Base-by-base conservation (phyloP, 768 basidiomycete genomes). In the Russula lepida region DNA sequence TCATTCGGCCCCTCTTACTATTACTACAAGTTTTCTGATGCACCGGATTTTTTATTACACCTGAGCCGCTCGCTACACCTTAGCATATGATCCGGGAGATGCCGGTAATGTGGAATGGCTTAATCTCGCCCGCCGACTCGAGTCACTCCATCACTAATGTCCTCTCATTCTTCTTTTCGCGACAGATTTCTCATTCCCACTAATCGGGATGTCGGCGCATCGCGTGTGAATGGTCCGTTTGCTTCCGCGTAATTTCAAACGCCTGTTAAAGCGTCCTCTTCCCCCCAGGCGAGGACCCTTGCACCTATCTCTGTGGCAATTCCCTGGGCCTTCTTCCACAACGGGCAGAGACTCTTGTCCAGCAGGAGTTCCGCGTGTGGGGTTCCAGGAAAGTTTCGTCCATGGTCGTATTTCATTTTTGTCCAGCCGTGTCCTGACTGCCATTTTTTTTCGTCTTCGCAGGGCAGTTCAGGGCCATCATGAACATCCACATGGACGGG, bases 281-380 rank as follows among this genome's bases (percentile, higher is more conserved):
- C 49, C 58, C 58, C 66, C 23, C 63, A 76, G 73, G 72, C 78
- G 82, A 83, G 53, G 71, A 69, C 58, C 75, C 77, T 58, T 85
- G 84, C 71, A 83, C 85, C 35, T 99, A 99, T 73, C 84, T 99
- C 54, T 95, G 92, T 71, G 97, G 97, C 35, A 98, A 99, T 75
- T 98, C 94, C 27, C 81, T 98, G 11, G 97, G 97, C 4, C 78
- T 88, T 57, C 76, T 91, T 68, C 82, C 89, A 47, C 90, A 85
- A 71, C 78, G 82, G 39, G 88, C 94, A 32, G 79, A 81, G 64
- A 71, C 78, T 62, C 77, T 94, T 47, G 76, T 98, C 17, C 75
- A 88, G 64, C 83, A 95, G 72, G 97, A 99, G 72, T 73, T 98
- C 54, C 71, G 80, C 52, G 85, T 86, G 30, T 99, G 97, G 97